phyloP scores from a whole-genome alignment of 1,284 basidiomycete genomes.

The Apiotrichum mycotoxinovorans region DNA sequence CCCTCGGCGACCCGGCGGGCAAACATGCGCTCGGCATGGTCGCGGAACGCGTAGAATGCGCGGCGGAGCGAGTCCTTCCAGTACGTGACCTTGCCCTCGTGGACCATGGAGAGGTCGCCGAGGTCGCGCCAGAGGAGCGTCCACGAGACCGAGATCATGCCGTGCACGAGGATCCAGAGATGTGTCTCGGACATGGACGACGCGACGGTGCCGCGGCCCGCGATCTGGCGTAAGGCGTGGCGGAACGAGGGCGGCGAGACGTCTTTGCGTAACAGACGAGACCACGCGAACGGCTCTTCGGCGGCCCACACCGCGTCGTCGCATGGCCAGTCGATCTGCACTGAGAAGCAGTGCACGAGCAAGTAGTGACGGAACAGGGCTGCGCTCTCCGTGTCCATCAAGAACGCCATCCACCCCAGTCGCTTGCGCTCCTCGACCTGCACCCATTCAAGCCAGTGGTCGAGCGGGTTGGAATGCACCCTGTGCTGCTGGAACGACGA shows the following conservation, averaged over 20 bases:
- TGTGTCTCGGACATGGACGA: constrained; percentile 11
- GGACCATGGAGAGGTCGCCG: constrained; percentile 27
- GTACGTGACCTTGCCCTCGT: constrained; percentile 1
- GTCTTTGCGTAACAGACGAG: no score
- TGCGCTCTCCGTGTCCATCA: constrained; percentile 32
- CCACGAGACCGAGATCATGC: constrained; percentile 24
- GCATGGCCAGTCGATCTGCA: constrained; percentile 8
- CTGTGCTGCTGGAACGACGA: not conserved
- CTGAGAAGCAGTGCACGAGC: constrained; percentile 7
- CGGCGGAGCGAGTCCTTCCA: no score
- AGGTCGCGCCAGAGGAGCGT: constrained; percentile 30
- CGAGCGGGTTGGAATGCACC: constrained; percentile 1
- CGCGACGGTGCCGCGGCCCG: constrained; percentile 19
- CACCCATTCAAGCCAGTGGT: constrained; percentile 30
- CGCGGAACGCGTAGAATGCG: no score
- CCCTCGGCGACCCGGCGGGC: no score
- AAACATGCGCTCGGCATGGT: no score
- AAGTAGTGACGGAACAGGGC: constrained; percentile 18
- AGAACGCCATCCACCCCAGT: constrained; percentile 28
- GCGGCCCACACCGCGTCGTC: constrained; percentile 18
- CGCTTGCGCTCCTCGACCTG: constrained; percentile 26
- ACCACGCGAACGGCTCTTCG: constrained; percentile 5
- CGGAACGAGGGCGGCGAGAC: constrained; percentile 6
- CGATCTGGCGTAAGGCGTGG: constrained; percentile 20
- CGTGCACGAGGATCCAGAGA: constrained; percentile 27